Evolutionary conservation across 2,329 filamentous ascomycete genomes (phyloP), one percentile per base, ranked within the genome.

Genomic region (Sodiomyces alkalinus): DNA sequence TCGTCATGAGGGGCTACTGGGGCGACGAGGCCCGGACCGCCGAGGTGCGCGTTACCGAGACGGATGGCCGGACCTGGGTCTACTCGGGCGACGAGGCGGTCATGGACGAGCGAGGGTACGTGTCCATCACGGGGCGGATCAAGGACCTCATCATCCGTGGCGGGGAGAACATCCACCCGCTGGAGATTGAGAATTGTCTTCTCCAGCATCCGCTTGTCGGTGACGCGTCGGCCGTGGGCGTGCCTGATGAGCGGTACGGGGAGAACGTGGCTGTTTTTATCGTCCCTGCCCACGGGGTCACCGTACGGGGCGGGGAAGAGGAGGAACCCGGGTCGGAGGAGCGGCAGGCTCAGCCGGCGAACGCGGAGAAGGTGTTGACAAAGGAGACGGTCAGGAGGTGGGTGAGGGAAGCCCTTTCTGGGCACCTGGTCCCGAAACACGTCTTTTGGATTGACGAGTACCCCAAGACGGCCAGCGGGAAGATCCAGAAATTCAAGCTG

Each of bases 101-200:
- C 29, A 92, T 96, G 68, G 82, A 92, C 35, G 61, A 54, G 4
- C 64, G 85, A 17, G 90, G 87, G 3, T 96, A 85, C 47, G 70
- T 94, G 3, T 68, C 70, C 40, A 93, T 96, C 45, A 94, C 85
- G 1, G 83, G 86, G 3, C 66, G 86, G 11, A 87, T 93, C 46
- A 96, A 96, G 53, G 90, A 98, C 48, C 55, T 96, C 30, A 94
- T 98, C 42, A 96, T 96, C 47, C 71, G 83, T 16, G 87, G 81
- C 17, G 90, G 90, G 15, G 90, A 96, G 50, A 98, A 98, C 48
- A 93, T 94, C 31, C 82, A 93, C 49, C 90, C 90, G 0, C 62
- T 93, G 5, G 90, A 96, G 51, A 66, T 96, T 3, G 90, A 98
- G 51, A 86, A 92, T 46, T 87, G 74, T 39, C 63, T 96, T 5